A percentile compares a stretch with the other conserved stretches of the same genome.
These are phyloP conservation scores for Lichtheimia ornata DNA, from an alignment of 371 early-diverging fungal genomes.

Conservation along the genomic window DNA sequence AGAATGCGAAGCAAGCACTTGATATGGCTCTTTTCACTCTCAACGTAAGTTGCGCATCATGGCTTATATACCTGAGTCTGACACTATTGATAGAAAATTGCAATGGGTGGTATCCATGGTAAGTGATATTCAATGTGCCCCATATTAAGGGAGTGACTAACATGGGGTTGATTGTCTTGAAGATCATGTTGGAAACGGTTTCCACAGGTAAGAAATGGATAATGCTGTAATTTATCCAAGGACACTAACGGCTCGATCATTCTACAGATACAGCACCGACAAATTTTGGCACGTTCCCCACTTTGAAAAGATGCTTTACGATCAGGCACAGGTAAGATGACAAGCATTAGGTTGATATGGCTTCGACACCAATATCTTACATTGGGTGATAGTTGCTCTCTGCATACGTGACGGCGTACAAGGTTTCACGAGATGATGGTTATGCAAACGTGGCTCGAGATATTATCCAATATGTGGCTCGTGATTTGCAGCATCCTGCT, in stretches of 20 bases:
- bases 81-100: conserved; percentile 34
- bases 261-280: conserved; percentile 40
- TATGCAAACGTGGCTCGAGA: conserved; percentile 54
- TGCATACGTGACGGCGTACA: conserved; percentile 46
- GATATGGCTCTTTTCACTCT: conserved; percentile 63
- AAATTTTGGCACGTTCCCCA: conserved; percentile 53
- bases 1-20: conserved; percentile 47
- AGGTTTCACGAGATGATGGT: conserved; percentile 48
- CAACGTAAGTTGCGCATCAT: conserved; percentile 20
- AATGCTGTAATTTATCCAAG: no score
- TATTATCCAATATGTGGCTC: conserved; percentile 56
- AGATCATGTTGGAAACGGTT: conserved; percentile 65
- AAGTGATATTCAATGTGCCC: not conserved
- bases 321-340: conserved; percentile 56
- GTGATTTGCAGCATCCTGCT: conserved; percentile 45
- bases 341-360: no score
- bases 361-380: not conserved
- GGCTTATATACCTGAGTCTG: not conserved
- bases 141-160: not conserved
- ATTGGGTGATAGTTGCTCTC: conserved; percentile 32
- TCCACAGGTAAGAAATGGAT: conserved; percentile 48
- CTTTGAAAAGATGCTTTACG: conserved; percentile 74
- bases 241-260: not conserved
- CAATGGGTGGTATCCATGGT: conserved; percentile 66
- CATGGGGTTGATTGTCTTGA: not conserved